Conservation (phyloP, 2,329 filamentous ascomycete genomes). For the Calonectria pauciramosa region DNA sequence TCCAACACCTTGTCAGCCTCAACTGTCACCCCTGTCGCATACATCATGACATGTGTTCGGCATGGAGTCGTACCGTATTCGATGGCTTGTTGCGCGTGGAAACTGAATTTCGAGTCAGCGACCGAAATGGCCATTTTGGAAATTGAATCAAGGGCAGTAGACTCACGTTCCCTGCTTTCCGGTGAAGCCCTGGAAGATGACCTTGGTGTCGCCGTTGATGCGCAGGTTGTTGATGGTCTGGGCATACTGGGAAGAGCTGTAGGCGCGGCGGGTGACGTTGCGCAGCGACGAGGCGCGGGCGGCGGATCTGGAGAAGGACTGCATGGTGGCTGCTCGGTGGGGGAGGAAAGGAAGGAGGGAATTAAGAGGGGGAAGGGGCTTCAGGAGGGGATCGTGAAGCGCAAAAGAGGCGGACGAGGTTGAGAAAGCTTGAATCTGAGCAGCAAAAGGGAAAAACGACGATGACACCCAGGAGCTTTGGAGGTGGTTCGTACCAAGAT, state of each 20-base stretch:
- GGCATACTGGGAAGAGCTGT: slow-evolving; percentile 82
- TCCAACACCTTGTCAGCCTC: slow-evolving; percentile 43
- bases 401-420: slow-evolving; percentile 23
- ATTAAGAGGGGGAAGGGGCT: slow-evolving; percentile 27
- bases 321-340: slow-evolving; percentile 72
- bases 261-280: slow-evolving; percentile 76
- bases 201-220: slow-evolving; percentile 93
- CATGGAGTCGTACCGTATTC: slow-evolving; percentile 83
- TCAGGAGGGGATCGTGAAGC: slow-evolving; percentile 24
- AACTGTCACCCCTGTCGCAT: slow-evolving; percentile 40
- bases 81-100: slow-evolving; percentile 97
- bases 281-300: slow-evolving; percentile 78
- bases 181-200: slow-evolving; percentile 97
- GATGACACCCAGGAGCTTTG: slow-evolving; percentile 44
- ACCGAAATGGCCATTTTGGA: not conserved
- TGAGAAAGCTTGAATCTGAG: slow-evolving; percentile 26
- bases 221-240: slow-evolving; percentile 87
- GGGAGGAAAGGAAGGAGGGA: slow-evolving; percentile 25
- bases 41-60: slow-evolving; percentile 43
- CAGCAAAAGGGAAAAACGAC: slow-evolving; percentile 43
- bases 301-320: slow-evolving; percentile 81
- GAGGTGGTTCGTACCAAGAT: slow-evolving; percentile 47
- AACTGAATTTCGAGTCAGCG: slow-evolving; percentile 67
- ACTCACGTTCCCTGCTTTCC: slow-evolving; percentile 95
- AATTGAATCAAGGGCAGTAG: not conserved